Percentiles rank a stretch among this genome's conserved stretches.
Evolutionary conservation across 2,329 filamentous ascomycete genomes (phyloP).

Genomic region (Phoma herbarum): DNA sequence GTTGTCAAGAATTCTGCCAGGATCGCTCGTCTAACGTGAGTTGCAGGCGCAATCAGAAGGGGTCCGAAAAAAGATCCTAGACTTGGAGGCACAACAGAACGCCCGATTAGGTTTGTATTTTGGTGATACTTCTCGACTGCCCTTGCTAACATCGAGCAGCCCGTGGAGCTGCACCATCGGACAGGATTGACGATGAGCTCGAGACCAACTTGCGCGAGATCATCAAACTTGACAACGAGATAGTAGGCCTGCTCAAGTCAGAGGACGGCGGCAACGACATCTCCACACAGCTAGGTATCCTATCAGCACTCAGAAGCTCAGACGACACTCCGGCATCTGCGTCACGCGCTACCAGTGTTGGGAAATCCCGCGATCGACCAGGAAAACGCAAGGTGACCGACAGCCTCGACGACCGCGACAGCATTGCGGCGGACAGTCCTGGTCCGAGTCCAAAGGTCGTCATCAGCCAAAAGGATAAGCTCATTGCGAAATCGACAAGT

Average conservation of each 20-base stretch:
- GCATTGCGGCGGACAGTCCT: constrained; percentile 51
- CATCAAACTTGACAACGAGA: constrained; percentile 58
- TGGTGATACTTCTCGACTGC: background rate
- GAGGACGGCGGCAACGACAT: constrained; percentile 54
- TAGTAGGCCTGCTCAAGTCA: constrained; percentile 55
- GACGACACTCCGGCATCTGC: constrained; percentile 51
- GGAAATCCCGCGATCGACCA: constrained; percentile 50
- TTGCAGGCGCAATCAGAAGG: constrained; percentile 43
- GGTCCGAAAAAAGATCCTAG: constrained; percentile 43
- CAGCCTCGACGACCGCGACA: constrained; percentile 49
- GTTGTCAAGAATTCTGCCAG: background rate
- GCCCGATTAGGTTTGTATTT: constrained; percentile 37
- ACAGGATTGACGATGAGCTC: constrained; percentile 56
- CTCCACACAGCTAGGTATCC: constrained; percentile 55
- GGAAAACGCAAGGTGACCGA: constrained; percentile 51
- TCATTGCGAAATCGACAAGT: constrained; percentile 53
- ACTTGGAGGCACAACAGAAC: constrained; percentile 42
- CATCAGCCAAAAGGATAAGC: constrained; percentile 44
- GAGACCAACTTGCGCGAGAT: constrained; percentile 59
- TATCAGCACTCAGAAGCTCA: constrained; percentile 58
- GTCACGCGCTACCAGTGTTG: constrained; percentile 49
- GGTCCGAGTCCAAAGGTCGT: constrained; percentile 49
- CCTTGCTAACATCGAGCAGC: constrained; percentile 32
- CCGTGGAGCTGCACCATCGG: constrained; percentile 47
- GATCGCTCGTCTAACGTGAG: background rate